Base-by-base conservation (phyloP, 768 basidiomycete species). In the Trametes villosa region DNA sequence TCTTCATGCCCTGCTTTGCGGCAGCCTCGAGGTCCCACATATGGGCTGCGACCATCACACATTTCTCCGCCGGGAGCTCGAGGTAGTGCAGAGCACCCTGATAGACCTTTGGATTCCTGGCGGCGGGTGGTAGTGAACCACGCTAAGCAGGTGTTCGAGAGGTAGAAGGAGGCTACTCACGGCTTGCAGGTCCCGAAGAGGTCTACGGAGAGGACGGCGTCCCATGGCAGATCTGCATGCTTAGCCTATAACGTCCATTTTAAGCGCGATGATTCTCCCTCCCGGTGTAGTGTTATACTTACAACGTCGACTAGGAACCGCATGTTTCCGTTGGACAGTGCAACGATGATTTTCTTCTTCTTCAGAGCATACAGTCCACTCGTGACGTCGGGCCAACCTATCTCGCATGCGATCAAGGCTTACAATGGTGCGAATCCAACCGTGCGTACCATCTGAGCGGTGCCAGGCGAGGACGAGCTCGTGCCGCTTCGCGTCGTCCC, bases 41-140 rank as follows among this genome's bases (percentile, higher is more conserved):
- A 70, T 89, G 88, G 4, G 86, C 78, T 0, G 87, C 86, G 8
- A 89, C 87, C 82, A 89, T 84, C 3, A 82, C 86, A 34, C 82
- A 77, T 33, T 79, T 79, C 11, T 78, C 65, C 0, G 85, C 81
- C 6, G 67, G 71, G 2, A 85, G 60, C 2, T 78, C 73, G 9
- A 89, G 79, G 62, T 87, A 81, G 17, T 76, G 75, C 1, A 79
- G 68, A 1, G 82, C 81, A 2, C 78, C 75, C 0, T 77, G 71
- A 62, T 88, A 89, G 0, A 81, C 76, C 34, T 79, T 74, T 11
- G 79, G 79, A 65, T 82, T 81, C 1, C 85, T 86, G 60, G 4
- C 11, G 8, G 24, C 24, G 24, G 6, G 31, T 34, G 9, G 31
- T 17, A 12, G 9, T 4, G 18, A 15, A 11, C 34, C 9, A 17